phyloP scores from a whole-genome alignment of 2,329 filamentous ascomycete species.

The Fusarium staphyleae region DNA sequence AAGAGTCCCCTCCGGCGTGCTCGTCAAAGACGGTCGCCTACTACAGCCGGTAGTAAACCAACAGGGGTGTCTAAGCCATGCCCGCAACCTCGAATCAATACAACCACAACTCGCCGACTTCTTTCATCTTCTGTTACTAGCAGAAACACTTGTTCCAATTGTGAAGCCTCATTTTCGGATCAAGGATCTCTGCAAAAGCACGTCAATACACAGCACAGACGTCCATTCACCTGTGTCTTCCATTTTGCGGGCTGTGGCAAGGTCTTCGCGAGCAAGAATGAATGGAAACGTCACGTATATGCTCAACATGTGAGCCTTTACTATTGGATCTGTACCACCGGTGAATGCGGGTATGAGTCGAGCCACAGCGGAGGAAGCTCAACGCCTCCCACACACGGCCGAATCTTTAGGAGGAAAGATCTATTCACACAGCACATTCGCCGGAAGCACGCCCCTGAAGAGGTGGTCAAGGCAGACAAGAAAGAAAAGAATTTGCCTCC shows the following conservation, averaged over 20 bases:
- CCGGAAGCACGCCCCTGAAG: slow-evolving; percentile 75
- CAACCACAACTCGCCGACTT: slow-evolving; percentile 7
- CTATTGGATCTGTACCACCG: slow-evolving; percentile 79
- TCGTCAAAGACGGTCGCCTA: slow-evolving; percentile 17
- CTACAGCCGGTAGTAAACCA: not conserved
- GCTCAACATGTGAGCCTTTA: slow-evolving; percentile 79
- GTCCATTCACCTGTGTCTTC: slow-evolving; percentile 80
- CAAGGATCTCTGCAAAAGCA: slow-evolving; percentile 55
- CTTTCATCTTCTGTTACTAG: slow-evolving; percentile 4
- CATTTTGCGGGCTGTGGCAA: slow-evolving; percentile 76
- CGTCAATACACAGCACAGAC: slow-evolving; percentile 60
- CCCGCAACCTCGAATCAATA: not conserved
- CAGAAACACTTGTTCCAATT: slow-evolving; percentile 28
- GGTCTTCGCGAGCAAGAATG: slow-evolving; percentile 83
- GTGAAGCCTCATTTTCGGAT: slow-evolving; percentile 52
- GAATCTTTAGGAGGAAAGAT: slow-evolving; percentile 87
- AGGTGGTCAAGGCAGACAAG: slow-evolving; percentile 42
- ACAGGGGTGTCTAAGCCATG: slow-evolving; percentile 18
- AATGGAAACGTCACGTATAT: slow-evolving; percentile 90
- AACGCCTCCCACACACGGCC: slow-evolving; percentile 58
- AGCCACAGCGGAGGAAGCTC: slow-evolving; percentile 27
- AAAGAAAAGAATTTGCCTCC: slow-evolving; percentile 45
- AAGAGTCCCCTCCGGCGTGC: slow-evolving; percentile 19
- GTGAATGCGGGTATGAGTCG: slow-evolving; percentile 54
- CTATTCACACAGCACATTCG: slow-evolving; percentile 88